phyloP scores from a whole-genome alignment of 768 basidiomycete genomes.

The Roridomyces roridus region DNA sequence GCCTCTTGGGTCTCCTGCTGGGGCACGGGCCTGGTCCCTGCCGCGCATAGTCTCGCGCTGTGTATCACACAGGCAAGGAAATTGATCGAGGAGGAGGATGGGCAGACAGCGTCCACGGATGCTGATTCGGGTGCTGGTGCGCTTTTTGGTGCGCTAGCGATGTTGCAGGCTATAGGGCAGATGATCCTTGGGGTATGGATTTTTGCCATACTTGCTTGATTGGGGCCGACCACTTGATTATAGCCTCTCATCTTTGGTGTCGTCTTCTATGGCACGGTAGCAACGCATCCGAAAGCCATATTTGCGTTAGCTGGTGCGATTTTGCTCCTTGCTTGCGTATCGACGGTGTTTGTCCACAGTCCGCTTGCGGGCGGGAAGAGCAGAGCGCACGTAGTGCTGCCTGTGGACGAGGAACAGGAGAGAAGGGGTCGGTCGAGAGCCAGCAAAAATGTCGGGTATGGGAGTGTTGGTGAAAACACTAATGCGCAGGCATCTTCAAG shows the following conservation, averaged over 20 bases:
- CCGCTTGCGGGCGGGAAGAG: slow-evolving; percentile 35
- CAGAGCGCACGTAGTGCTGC: slow-evolving; percentile 20
- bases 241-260: slow-evolving; percentile 77
- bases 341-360: slow-evolving; percentile 47
- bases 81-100: slow-evolving; percentile 33
- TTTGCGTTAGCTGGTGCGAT: slow-evolving; percentile 65
- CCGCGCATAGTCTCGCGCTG: slow-evolving; percentile 73
- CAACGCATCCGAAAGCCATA: slow-evolving; percentile 70
- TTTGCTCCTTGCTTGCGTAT: slow-evolving; percentile 43
- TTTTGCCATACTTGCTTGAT: slow-evolving; percentile 2
- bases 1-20: slow-evolving; percentile 64
- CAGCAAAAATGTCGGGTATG: slow-evolving; percentile 47
- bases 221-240: background rate
- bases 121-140: slow-evolving; percentile 50
- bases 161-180: slow-evolving; percentile 72
- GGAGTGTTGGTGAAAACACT: slow-evolving; percentile 6
- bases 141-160: slow-evolving; percentile 75
- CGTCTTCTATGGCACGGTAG: slow-evolving; percentile 74
- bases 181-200: slow-evolving; percentile 61
- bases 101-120: slow-evolving; percentile 19
- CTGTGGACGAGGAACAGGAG: slow-evolving; percentile 20
- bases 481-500: slow-evolving; percentile 8
- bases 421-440: slow-evolving; percentile 50
- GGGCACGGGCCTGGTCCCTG: slow-evolving; percentile 74
- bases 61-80: slow-evolving; percentile 59